Conservation (phyloP, 164 flowering plant genomes). For the Malania oleifera region DNA sequence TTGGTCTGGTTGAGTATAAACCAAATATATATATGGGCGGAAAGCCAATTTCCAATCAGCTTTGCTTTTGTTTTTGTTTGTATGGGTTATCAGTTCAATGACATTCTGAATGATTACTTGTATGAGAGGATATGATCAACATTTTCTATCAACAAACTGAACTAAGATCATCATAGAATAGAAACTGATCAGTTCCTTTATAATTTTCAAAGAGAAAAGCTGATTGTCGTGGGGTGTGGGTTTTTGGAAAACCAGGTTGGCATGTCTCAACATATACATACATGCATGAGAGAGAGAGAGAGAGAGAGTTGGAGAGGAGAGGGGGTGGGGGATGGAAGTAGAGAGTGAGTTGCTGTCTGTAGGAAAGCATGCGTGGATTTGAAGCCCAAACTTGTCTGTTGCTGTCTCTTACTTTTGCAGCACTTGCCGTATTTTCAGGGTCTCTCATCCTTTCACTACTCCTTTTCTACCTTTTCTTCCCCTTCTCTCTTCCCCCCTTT, state of each 20-base stretch:
- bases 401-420: conserved; percentile 36
- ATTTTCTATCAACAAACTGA: too few species aligned
- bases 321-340: neutral
- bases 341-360: conserved; percentile 15
- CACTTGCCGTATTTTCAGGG: conserved; percentile 35
- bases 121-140: too few species aligned
- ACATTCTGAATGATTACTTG: too few species aligned
- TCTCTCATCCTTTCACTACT: conserved; percentile 1
- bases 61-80: too few species aligned
- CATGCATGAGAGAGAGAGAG: conserved; percentile 5
- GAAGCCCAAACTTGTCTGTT: conserved; percentile 31
- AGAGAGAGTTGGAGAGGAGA: neutral
- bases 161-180: too few species aligned
- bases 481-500: conserved; percentile 11
- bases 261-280: conserved; percentile 13
- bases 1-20: too few species aligned
- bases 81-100: too few species aligned
- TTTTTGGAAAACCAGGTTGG: conserved; percentile 34
- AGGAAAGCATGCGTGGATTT: conserved; percentile 34
- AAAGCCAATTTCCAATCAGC: too few species aligned
- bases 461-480: conserved; percentile 7
- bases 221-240: conserved; percentile 8
- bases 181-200: too few species aligned
- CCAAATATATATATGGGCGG: too few species aligned
- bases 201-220: too few species aligned